These are phyloP conservation scores for Apiospora arundinis DNA, from an alignment of 2,329 filamentous ascomycete species.

Conservation along the genomic window DNA sequence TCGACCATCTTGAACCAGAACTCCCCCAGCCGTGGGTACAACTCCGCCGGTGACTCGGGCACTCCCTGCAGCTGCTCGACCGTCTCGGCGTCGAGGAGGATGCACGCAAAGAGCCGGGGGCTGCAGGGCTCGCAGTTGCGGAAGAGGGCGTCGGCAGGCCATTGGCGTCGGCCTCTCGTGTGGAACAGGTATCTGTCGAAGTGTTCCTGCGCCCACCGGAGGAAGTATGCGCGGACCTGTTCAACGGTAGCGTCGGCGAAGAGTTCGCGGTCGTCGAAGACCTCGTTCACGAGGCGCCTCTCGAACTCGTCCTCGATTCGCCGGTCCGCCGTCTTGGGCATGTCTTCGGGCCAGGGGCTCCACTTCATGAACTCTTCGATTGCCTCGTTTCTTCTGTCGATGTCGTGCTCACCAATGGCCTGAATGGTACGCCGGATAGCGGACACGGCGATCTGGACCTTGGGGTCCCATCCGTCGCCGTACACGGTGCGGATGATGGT, in stretches of 20 bases:
- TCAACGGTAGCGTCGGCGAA: background rate
- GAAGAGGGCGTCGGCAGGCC: background rate
- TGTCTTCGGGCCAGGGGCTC: background rate
- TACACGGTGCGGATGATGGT: constrained; percentile 2
- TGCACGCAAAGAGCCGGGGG: background rate
- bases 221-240: background rate
- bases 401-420: background rate
- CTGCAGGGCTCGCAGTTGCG: background rate
- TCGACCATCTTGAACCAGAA: constrained; percentile 10
- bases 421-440: background rate
- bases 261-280: background rate
- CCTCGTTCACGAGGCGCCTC: background rate
- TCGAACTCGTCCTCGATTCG: background rate
- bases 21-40: background rate
- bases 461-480: background rate
- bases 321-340: background rate
- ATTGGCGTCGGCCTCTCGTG: background rate
- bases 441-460: background rate
- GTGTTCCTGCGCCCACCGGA: background rate
- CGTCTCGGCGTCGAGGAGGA: constrained; percentile 8
- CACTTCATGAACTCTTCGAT: background rate
- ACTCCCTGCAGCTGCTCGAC: constrained; percentile 1
- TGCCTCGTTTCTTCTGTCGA: background rate
- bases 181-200: background rate
- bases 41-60: background rate